Base-by-base conservation (phyloP, 768 basidiomycete genomes). In the Lentinula aciculospora region DNA sequence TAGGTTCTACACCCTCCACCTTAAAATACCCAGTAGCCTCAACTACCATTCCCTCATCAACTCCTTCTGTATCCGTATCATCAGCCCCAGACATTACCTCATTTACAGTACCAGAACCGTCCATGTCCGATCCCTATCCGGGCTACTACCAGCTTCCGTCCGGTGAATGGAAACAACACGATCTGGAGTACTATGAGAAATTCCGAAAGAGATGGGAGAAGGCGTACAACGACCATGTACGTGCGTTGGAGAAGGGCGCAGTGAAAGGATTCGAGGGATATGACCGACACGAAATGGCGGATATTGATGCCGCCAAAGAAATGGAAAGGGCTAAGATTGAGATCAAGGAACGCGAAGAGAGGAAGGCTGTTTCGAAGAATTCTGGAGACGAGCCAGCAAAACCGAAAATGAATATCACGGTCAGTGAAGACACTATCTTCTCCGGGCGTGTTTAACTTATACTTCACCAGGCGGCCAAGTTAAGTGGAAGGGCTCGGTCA, bases 71-170 rank as follows among this genome's bases (percentile, higher is more conserved):
- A 21, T 65, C 75, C 5, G 48, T 82, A 13, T 87, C 86, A 21
- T 82, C 91, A 23, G 91, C 92, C 0, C 91, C 91, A 4, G 69
- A 68, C 13, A 68, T 93, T 10, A 79, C 86, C 4, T 82, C 81
- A 44, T 92, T 86, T 62, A 75, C 80, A 40, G 82, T 85, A 0
- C 92, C 90, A 1, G 83, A 86, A 53, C 92, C 92, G 1, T 86
- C 84, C 5, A 80, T 82, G 3, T 75, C 76, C 7, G 92, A 94
- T 65, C 81, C 82, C 15, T 92, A 92, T 68, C 92, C 92, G 0
- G 92, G 92, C 5, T 94, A 94, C 72, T 93, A 94, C 63, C 84
- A 86, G 55, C 78, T 88, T 19, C 90, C 92, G 0, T 87, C 89
- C 6, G 92, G 92, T 17, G 70, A 78, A 32, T 95, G 92, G 84